Base-by-base conservation (phyloP, 1,284 basidiomycete genomes). In the Irpex rosettiformis region DNA sequence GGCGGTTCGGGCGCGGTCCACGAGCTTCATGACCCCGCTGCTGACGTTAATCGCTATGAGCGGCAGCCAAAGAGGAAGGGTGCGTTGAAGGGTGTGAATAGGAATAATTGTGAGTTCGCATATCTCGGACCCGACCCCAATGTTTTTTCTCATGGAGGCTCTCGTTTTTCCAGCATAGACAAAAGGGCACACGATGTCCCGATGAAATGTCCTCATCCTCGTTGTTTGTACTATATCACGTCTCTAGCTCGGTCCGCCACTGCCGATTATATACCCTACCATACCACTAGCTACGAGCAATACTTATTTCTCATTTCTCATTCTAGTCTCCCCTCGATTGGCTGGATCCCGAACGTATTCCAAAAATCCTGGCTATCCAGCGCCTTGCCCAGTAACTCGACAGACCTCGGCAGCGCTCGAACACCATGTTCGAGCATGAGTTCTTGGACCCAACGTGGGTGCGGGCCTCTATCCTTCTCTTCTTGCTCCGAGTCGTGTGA, bases 281-380 rank as follows among this genome's bases (percentile, higher is more conserved):
- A n/a, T n/a, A n/a, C n/a, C n/a, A n/a, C n/a, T n/a, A n/a, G n/a
- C n/a, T 8, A 8, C 33, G 16, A 16, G 33, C 33, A 4, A 11
- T 37, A 37, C 16, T 22, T 8, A 28, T 25, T 33, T 24, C 22
- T 11, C 18, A 10, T 3, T n/a, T 22, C 16, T 59, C 54, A 61
- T 22, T 66, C 64, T 51, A 70, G 42, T 30, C 61, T 59, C 2
- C 58, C 57, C 57, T 49, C 63, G 5, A 65, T 55, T 27, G 68
- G 65, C 56, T 64, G 58, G 28, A 86, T 79, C 70, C 81, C 62
- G 54, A 70, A 70, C 22, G 66, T 68, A 30, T 64, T 60, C 85
- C 86, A 88, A 63, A 88, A 87, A 56, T 86, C 84, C 27, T 79
- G 73, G 47, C 81, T 81, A 66, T 86, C 84, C 62, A 87, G 66